Base-by-base conservation (phyloP, 352 stramenopile genomes). In the Phytophthora litchii region DNA sequence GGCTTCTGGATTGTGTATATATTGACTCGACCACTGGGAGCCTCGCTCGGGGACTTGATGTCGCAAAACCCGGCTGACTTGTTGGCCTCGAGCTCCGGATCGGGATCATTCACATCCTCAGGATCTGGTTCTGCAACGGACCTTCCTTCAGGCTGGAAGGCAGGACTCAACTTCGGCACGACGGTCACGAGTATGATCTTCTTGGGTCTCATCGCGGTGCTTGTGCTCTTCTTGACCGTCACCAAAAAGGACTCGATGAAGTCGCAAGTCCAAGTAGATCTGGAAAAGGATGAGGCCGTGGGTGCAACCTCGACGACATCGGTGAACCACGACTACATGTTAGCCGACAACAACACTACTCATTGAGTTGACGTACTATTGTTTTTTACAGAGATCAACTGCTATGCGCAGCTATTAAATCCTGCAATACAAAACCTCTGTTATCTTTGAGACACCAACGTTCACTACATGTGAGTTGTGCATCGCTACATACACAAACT, bases 1-100 rank as follows among this genome's bases (percentile, higher is more conserved):
- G 56, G 56, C 13, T 71, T 71, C 29, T 71, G 62, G 62, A 11
- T 66, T 1, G 46, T 72, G 21, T 72, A 72, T 45, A 34, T 72
- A 16, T 32, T 67, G 25, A 72, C 42, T 20, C 63, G 51, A 25
- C 63, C 63, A 16, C 63, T 72, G 9, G 56, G 63, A 4, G 63
- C 63, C 16, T 67, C 63, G 3, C 38, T 72, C 8, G 63, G 63
- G 17, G 63, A 72, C 42, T 41, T 72, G 41, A 42, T 72, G 21
- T 72, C 63, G 9, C 63, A 72, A 37, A 53, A 72, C 40, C 63
- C 63, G 9, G 63, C 57, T 2, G 63, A 67, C 16, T 38, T 37
- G n/a, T 35, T 48, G n/a, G 36, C 16, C 29, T 25, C 35, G 1
- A 43, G 43, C 6, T 62, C 44, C 9, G 14, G n/a, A 6, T 54